A percentile compares a stretch with the other conserved stretches of the same genome.
These are phyloP conservation scores for Cordyceps militaris DNA, from an alignment of 2,329 filamentous ascomycete species.

Conservation along the genomic window DNA sequence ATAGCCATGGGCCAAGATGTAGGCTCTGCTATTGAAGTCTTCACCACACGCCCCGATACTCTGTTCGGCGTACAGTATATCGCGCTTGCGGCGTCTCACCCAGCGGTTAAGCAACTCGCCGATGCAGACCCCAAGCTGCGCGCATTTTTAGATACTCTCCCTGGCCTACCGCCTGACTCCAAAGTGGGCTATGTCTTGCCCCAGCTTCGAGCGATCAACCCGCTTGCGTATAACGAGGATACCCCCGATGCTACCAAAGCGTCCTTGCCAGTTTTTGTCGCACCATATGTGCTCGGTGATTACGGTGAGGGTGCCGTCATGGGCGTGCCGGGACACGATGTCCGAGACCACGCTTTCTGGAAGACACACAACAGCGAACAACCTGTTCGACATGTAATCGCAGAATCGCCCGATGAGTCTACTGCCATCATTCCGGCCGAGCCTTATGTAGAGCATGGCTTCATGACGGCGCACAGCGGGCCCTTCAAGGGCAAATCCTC, in stretches of 20 bases:
- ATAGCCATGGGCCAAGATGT: slow-evolving; percentile 34
- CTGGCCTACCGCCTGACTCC: slow-evolving; percentile 45
- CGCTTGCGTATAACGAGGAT: slow-evolving; percentile 49
- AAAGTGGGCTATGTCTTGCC: slow-evolving; percentile 63
- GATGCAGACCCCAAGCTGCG: slow-evolving; percentile 53
- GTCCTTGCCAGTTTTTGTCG: slow-evolving; percentile 68
- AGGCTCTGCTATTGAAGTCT: slow-evolving; percentile 57
- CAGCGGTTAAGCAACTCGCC: slow-evolving; percentile 57
- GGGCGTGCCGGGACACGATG: slow-evolving; percentile 83
- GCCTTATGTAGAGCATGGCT: slow-evolving; percentile 59
- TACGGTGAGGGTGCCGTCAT: slow-evolving; percentile 86
- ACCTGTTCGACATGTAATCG: slow-evolving; percentile 58
- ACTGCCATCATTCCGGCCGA: slow-evolving; percentile 37
- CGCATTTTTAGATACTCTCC: slow-evolving; percentile 60
- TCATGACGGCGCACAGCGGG: slow-evolving; percentile 60
- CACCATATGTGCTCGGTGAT: slow-evolving; percentile 77
- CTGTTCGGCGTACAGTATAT: slow-evolving; percentile 83
- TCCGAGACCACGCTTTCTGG: slow-evolving; percentile 75
- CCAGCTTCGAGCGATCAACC: slow-evolving; percentile 56
- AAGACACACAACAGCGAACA: slow-evolving; percentile 55
- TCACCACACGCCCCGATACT: slow-evolving; percentile 80
- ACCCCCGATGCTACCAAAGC: slow-evolving; percentile 45
- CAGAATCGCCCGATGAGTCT: slow-evolving; percentile 41
- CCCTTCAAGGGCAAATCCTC: slow-evolving; percentile 59
- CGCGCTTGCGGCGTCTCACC: slow-evolving; percentile 67